Evolutionary conservation across 2,329 filamentous ascomycete species (phyloP).

Genomic region (Elsinoe ampelina): DNA sequence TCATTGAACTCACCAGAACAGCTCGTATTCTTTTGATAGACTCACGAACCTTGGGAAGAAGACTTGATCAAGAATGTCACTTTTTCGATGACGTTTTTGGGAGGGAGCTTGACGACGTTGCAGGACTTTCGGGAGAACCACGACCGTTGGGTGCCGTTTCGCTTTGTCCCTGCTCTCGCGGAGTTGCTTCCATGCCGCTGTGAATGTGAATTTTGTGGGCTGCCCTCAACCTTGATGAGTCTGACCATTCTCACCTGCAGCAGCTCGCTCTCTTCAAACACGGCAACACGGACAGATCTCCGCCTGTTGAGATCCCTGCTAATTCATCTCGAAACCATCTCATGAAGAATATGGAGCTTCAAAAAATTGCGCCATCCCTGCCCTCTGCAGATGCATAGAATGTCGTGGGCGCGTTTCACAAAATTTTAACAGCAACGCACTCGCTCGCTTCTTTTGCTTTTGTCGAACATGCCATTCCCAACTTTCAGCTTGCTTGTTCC

Average conservation of each 20-base stretch:
- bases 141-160: background rate
- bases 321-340: background rate
- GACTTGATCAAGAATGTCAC: background rate
- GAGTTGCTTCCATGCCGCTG: background rate
- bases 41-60: background rate
- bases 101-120: background rate
- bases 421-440: background rate
- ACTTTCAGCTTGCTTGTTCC: too few species aligned
- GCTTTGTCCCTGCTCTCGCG: background rate
- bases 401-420: background rate
- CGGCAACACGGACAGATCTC: too few species aligned
- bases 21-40: background rate
- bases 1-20: background rate
- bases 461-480: too few species aligned
- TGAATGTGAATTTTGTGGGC: too few species aligned
- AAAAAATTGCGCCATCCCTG: background rate
- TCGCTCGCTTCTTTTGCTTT: too few species aligned
- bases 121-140: background rate
- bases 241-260: too few species aligned
- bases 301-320: too few species aligned
- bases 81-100: background rate
- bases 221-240: too few species aligned
- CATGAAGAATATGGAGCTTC: background rate
- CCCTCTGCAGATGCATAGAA: background rate
- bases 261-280: too few species aligned